phyloP scores from a whole-genome alignment of 768 basidiomycete genomes.

The Tylopilus felleus region DNA sequence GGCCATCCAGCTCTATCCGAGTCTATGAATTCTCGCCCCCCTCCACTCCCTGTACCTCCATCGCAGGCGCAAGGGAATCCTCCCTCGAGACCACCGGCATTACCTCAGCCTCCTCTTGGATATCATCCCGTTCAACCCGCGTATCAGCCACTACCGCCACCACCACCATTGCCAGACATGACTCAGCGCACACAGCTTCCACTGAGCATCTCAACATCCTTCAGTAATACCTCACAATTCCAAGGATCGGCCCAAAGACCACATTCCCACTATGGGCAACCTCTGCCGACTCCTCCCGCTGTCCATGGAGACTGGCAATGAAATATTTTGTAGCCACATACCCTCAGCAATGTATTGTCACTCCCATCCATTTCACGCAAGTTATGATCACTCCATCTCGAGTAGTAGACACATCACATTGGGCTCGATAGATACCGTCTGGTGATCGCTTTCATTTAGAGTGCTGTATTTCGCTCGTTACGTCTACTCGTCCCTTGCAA shows the following conservation, averaged over 20 bases:
- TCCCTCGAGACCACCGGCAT: constrained; percentile 42
- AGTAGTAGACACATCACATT: constrained; percentile 9
- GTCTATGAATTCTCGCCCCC: constrained; percentile 10
- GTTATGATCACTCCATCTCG: constrained; percentile 9
- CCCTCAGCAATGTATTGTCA: constrained; percentile 16
- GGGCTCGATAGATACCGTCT: background rate
- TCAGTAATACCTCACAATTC: constrained; percentile 32
- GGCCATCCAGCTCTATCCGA: constrained; percentile 26
- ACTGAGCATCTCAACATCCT: constrained; percentile 22
- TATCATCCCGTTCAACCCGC: constrained; percentile 43
- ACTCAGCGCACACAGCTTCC: constrained; percentile 28
- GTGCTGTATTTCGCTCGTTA: constrained; percentile 17
- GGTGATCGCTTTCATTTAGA: constrained; percentile 10
- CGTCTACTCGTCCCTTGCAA: background rate
- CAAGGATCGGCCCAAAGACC: constrained; percentile 41
- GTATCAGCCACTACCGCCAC: constrained; percentile 35
- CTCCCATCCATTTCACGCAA: constrained; percentile 8
- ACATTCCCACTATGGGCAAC: constrained; percentile 31
- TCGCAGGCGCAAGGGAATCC: constrained; percentile 23
- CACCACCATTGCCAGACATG: constrained; percentile 31
- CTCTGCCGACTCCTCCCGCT: constrained; percentile 24
- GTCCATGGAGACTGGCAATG: constrained; percentile 28
- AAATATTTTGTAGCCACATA: constrained; percentile 15
- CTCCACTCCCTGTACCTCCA: constrained; percentile 29
- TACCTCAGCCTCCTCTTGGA: constrained; percentile 49